phyloP scores from a whole-genome alignment of 1,139 yeast genomes.

The Hemisphaericaspora xylofermentans region DNA sequence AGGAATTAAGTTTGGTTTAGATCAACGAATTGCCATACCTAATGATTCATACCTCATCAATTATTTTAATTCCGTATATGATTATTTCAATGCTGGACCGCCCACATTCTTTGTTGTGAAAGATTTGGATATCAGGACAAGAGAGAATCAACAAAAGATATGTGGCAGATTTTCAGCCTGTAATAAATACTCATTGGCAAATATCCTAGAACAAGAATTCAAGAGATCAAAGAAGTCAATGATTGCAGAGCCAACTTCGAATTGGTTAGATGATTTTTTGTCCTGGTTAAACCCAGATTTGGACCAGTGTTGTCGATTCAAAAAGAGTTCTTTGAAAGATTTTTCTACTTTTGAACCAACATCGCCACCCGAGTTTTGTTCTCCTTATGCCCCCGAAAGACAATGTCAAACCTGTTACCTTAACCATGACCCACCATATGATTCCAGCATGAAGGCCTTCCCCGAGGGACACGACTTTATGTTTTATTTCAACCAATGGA shows the following conservation, averaged over 20 bases:
- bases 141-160: constrained; percentile 64
- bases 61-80: constrained; percentile 75
- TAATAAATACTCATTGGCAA: constrained; percentile 72
- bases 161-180: constrained; percentile 92
- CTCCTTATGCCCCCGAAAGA: constrained; percentile 67
- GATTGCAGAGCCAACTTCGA: constrained; percentile 77
- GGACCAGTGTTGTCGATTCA: constrained; percentile 80
- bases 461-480: constrained; percentile 71
- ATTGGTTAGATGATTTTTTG: constrained; percentile 91
- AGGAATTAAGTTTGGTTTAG: constrained; percentile 70
- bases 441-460: constrained; percentile 75
- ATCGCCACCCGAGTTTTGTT: constrained; percentile 56
- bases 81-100: constrained; percentile 81
- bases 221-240: constrained; percentile 63
- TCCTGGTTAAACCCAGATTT: constrained; percentile 84
- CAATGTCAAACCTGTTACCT: constrained; percentile 72
- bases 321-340: constrained; percentile 30
- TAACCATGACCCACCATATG: constrained; percentile 59
- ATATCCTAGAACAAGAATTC: constrained; percentile 84
- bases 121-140: constrained; percentile 58
- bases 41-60: constrained; percentile 73
- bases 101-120: constrained; percentile 84
- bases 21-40: constrained; percentile 88
- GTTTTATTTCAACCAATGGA: constrained; percentile 78
- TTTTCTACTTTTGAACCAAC: no score